Percentiles rank a stretch among this genome's conserved stretches.
These are phyloP conservation scores for Amanita phalloides DNA, from an alignment of 768 basidiomycete species.

Conservation along the genomic window DNA sequence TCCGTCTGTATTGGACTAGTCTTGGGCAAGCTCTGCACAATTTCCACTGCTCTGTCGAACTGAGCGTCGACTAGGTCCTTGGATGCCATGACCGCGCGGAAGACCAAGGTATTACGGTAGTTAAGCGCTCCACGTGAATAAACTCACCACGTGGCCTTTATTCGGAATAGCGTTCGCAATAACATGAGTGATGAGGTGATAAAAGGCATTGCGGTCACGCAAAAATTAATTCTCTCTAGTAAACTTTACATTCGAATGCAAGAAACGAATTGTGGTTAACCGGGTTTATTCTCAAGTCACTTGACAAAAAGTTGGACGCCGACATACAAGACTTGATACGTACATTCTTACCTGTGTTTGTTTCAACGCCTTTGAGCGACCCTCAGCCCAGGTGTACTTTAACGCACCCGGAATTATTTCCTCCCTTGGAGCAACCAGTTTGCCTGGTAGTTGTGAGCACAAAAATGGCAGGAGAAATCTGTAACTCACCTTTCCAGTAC, in stretches of 20 bases:
- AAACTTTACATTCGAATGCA: no score
- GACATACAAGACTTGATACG: not conserved
- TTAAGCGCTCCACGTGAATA: not conserved
- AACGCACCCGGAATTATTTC: slow-evolving; percentile 60
- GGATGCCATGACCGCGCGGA: slow-evolving; percentile 37
- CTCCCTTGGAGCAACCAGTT: slow-evolving; percentile 45
- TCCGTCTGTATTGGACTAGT: slow-evolving; percentile 91
- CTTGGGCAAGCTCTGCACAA: slow-evolving; percentile 87
- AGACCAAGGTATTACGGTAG: not conserved
- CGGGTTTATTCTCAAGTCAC: no score
- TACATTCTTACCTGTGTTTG: not conserved
- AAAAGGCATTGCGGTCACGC: no score
- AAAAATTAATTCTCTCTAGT: no score
- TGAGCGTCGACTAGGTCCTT: slow-evolving; percentile 66
- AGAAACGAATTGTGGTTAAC: no score
- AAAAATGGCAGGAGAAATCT: not conserved
- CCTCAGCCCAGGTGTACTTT: slow-evolving; percentile 66
- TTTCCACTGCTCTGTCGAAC: slow-evolving; percentile 91
- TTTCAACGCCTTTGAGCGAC: slow-evolving; percentile 26
- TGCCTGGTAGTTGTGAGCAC: slow-evolving; percentile 29
- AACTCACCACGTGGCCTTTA: no score
- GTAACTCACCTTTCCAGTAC: slow-evolving; percentile 59
- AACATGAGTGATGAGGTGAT: no score
- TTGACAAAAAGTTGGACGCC: no score
- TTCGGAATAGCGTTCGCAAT: no score